phyloP scores from a whole-genome alignment of 805 yeast species.

The Ogataea allantospora region DNA sequence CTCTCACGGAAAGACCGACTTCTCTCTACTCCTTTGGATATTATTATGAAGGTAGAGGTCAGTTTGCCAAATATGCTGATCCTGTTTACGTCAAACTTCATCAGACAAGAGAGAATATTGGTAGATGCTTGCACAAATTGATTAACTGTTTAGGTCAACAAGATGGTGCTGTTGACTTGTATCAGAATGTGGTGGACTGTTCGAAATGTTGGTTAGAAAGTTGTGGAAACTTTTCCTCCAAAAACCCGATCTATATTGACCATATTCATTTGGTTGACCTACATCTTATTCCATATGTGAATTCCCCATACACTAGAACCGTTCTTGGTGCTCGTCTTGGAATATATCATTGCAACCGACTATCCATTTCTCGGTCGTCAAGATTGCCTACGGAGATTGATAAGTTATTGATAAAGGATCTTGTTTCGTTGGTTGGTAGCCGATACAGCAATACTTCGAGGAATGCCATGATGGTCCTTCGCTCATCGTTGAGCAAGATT shows the following conservation, averaged over 20 bases:
- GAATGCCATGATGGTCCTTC: conserved; percentile 66
- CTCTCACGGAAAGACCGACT: conserved; percentile 32
- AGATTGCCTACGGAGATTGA: conserved; percentile 70
- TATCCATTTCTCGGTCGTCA: conserved; percentile 67
- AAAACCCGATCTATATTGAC: conserved; percentile 30
- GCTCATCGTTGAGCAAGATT: conserved; percentile 67
- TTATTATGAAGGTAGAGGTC: conserved; percentile 24
- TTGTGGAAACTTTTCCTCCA: conserved; percentile 31
- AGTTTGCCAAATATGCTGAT: conserved; percentile 29
- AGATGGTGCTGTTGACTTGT: conserved; percentile 62
- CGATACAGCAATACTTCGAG: conserved; percentile 66
- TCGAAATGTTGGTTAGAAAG: conserved; percentile 59
- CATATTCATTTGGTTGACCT: conserved; percentile 41
- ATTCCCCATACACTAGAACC: conserved; percentile 74
- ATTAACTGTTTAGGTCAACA: conserved; percentile 45
- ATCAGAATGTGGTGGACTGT: conserved; percentile 60
- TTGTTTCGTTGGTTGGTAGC: conserved; percentile 64
- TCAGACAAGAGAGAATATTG: conserved; percentile 51
- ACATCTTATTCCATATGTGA: conserved; percentile 60
- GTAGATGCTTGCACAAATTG: conserved; percentile 55
- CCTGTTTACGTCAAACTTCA: conserved; percentile 56
- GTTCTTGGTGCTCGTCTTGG: conserved; percentile 73
- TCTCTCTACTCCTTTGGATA: conserved; percentile 31
- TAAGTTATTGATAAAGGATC: conserved; percentile 57
- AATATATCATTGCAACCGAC: conserved; percentile 71